A percentile compares a stretch with the other conserved stretches of the same genome.
These are phyloP conservation scores for Monilinia aucupariae DNA, from an alignment of 2,329 filamentous ascomycete species.

Conservation along the genomic window DNA sequence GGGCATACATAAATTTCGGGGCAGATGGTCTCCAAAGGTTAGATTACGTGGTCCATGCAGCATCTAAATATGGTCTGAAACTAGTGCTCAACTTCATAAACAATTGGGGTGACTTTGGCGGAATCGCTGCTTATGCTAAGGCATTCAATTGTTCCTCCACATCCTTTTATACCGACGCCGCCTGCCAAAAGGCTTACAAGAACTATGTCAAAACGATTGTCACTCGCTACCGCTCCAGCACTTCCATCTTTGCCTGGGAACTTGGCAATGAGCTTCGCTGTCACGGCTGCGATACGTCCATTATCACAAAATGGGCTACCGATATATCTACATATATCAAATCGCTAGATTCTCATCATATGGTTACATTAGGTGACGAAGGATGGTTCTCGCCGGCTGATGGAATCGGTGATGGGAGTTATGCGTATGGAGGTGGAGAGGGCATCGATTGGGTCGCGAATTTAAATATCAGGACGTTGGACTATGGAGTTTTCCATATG, in stretches of 20 bases:
- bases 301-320: slow-evolving; percentile 56
- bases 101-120: slow-evolving; percentile 63
- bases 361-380: slow-evolving; percentile 61
- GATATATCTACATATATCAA: slow-evolving; percentile 57
- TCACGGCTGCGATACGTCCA: slow-evolving; percentile 50
- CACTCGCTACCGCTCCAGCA: slow-evolving; percentile 51
- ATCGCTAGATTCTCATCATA: slow-evolving; percentile 52
- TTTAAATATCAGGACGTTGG: slow-evolving; percentile 44
- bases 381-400: slow-evolving; percentile 45
- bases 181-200: slow-evolving; percentile 50
- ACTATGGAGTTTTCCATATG: slow-evolving; percentile 49
- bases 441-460: slow-evolving; percentile 46
- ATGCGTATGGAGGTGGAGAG: slow-evolving; percentile 42
- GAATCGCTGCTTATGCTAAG: slow-evolving; percentile 52
- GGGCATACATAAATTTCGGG: slow-evolving; percentile 57
- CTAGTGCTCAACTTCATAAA: slow-evolving; percentile 61
- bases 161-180: slow-evolving; percentile 52
- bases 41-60: slow-evolving; percentile 56
- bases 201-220: slow-evolving; percentile 56
- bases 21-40: slow-evolving; percentile 57
- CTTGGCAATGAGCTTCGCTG: slow-evolving; percentile 63
- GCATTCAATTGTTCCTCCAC: slow-evolving; percentile 48
- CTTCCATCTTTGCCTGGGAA: slow-evolving; percentile 63
- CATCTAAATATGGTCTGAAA: slow-evolving; percentile 54
- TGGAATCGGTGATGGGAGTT: slow-evolving; percentile 38